These are phyloP conservation scores for Conticribra guillardii DNA, from an alignment of 108 stramenopile species.

Conservation along the genomic window DNA sequence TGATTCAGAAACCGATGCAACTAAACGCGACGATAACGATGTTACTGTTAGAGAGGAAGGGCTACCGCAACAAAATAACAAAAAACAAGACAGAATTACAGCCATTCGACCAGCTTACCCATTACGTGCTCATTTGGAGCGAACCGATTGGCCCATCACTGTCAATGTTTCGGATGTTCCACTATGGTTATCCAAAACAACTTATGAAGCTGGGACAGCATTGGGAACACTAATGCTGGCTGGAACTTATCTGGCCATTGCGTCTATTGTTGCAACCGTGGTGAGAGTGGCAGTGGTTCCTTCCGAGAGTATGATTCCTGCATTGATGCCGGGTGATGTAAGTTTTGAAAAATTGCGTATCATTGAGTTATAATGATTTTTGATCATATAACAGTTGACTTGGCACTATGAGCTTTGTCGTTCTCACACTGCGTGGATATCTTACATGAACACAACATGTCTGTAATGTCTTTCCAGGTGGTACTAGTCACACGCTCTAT, in stretches of 20 bases:
- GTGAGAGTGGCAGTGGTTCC: slow-evolving; percentile 54
- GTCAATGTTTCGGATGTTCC: slow-evolving; percentile 52
- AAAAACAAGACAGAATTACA: no score
- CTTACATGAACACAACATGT: no score
- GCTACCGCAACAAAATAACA: no score
- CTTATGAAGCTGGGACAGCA: slow-evolving; percentile 64
- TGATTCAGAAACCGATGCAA: neutral
- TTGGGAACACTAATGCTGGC: slow-evolving; percentile 52
- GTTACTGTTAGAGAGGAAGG: no score
- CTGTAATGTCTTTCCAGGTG: slow-evolving; percentile 13
- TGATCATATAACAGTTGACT: no score
- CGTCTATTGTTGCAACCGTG: slow-evolving; percentile 47
- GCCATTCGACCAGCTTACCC: slow-evolving; percentile 60
- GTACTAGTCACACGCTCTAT: slow-evolving; percentile 60
- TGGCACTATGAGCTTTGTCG: no score
- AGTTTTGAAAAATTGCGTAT: slow-evolving; percentile 11
- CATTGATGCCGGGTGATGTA: slow-evolving; percentile 58
- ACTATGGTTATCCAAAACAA: slow-evolving; percentile 59
- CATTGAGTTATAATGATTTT: no score
- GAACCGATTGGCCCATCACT: slow-evolving; percentile 68
- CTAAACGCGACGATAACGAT: neutral
- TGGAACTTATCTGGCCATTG: slow-evolving; percentile 40
- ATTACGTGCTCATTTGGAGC: slow-evolving; percentile 54
- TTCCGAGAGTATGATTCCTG: slow-evolving; percentile 59
- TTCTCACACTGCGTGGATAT: no score